These are phyloP conservation scores for Dendrostoma leiphaemia DNA, from an alignment of 2,329 filamentous ascomycete species.

Conservation along the genomic window DNA sequence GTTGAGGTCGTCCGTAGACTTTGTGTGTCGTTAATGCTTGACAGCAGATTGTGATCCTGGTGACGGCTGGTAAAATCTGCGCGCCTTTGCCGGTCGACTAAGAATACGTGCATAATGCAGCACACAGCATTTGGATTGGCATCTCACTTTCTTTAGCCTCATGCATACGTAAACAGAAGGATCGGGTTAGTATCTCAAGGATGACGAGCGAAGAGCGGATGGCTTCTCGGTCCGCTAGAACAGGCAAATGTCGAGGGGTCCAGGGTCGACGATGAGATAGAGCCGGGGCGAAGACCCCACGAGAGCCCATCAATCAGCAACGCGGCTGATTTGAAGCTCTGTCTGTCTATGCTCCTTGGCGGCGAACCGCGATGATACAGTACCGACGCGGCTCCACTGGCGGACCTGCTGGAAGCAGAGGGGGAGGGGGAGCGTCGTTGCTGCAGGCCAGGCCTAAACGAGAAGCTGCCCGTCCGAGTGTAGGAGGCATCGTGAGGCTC, in stretches of 20 bases:
- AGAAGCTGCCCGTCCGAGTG: conserved; percentile 16
- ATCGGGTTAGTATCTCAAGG: background rate
- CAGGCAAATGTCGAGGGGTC: background rate
- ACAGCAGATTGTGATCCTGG: background rate
- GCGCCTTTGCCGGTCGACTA: background rate
- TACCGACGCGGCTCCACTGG: background rate
- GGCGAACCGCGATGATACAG: background rate
- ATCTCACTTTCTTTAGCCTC: no score
- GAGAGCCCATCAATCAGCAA: conserved; percentile 7
- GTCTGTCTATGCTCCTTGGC: background rate
- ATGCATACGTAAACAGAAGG: no score
- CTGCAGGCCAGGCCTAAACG: conserved; percentile 13
- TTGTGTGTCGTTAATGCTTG: background rate
- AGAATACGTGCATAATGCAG: background rate
- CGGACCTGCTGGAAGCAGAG: conserved; percentile 7
- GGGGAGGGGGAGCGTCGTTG: background rate
- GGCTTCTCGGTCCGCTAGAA: background rate
- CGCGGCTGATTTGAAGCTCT: conserved; percentile 1
- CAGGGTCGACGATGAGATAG: background rate
- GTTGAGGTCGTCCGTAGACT: background rate
- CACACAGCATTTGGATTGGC: no score
- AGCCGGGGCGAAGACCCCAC: background rate
- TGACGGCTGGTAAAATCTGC: background rate
- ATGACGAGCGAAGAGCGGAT: background rate
- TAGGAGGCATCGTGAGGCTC: conserved; percentile 5